These are phyloP conservation scores for Cicer arietinum DNA, from an alignment of 306 rosid species.

Conservation along the genomic window DNA sequence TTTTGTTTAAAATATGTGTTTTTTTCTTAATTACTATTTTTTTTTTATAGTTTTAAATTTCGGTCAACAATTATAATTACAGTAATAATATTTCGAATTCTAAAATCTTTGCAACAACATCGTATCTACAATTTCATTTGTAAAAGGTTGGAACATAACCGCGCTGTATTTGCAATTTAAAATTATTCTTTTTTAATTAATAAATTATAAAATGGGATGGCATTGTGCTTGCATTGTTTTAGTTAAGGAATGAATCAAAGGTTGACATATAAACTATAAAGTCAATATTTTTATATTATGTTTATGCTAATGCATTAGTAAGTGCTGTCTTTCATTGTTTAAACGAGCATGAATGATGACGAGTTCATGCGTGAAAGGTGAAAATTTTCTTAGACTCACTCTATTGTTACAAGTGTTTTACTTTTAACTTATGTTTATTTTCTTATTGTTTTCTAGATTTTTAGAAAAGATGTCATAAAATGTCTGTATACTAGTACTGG, in stretches of 20 bases:
- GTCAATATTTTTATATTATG: background rate
- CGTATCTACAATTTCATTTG: too few relatives aligned
- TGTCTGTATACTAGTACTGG: slow-evolving; percentile 38
- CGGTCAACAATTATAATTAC: too few relatives aligned
- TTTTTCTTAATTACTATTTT: too few relatives aligned
- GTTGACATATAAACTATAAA: slow-evolving; percentile 28
- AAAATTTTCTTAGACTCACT: too few relatives aligned
- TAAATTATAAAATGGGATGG: background rate
- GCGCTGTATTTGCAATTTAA: too few relatives aligned
- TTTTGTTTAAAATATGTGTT: slow-evolving; percentile 7
- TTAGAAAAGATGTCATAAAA: slow-evolving; percentile 34
- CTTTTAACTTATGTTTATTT: too few relatives aligned
- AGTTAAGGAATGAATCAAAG: slow-evolving; percentile 8
- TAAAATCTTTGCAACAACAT: too few relatives aligned
- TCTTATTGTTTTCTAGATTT: background rate
- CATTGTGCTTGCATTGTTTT: background rate
- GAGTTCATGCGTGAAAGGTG: background rate
- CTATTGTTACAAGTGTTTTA: too few relatives aligned
- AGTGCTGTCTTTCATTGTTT: background rate
- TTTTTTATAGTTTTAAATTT: background rate
- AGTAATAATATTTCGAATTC: too few relatives aligned
- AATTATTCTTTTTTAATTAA: too few relatives aligned
- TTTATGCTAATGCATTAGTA: slow-evolving; percentile 1
- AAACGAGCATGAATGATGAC: background rate
- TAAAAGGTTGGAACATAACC: too few relatives aligned